These are phyloP conservation scores for Laguncularia racemosa DNA, from an alignment of 345 rosid genomes.

Conservation along the genomic window DNA sequence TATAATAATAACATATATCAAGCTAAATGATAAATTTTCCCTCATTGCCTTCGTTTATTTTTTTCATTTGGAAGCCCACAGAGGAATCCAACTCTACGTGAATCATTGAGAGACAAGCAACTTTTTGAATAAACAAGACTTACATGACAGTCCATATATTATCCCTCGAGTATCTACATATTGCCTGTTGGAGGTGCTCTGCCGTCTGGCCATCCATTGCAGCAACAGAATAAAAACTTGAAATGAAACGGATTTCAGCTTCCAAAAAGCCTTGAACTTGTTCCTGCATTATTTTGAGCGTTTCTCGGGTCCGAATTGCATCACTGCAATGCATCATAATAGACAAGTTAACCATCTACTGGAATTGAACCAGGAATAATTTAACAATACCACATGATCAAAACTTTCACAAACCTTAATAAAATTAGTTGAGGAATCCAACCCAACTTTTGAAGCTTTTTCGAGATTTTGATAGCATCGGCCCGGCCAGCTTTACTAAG, in stretches of 20 bases:
- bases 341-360: neutral
- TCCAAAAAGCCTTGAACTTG: constrained; percentile 53
- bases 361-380: neutral
- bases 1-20: no score
- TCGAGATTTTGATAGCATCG: constrained; percentile 60
- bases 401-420: constrained; percentile 35
- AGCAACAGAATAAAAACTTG: constrained; percentile 93
- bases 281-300: constrained; percentile 85
- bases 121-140: constrained; percentile 14
- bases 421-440: constrained; percentile 92
- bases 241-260: constrained; percentile 71
- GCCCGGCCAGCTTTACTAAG: constrained; percentile 53
- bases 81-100: neutral
- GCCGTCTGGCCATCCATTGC: constrained; percentile 99
- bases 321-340: constrained; percentile 34
- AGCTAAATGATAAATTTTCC: no score
- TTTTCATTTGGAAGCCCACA: neutral
- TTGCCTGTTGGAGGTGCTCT: constrained; percentile 60
- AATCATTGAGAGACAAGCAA: constrained; percentile 2
- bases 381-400: neutral
- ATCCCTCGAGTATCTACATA: constrained; percentile 61
- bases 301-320: constrained; percentile 70
- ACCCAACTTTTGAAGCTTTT: constrained; percentile 59
- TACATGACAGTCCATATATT: constrained; percentile 76
- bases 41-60: neutral